phyloP scores from a whole-genome alignment of 495 filamentous ascomycete species.

The Xylaria cubensis region DNA sequence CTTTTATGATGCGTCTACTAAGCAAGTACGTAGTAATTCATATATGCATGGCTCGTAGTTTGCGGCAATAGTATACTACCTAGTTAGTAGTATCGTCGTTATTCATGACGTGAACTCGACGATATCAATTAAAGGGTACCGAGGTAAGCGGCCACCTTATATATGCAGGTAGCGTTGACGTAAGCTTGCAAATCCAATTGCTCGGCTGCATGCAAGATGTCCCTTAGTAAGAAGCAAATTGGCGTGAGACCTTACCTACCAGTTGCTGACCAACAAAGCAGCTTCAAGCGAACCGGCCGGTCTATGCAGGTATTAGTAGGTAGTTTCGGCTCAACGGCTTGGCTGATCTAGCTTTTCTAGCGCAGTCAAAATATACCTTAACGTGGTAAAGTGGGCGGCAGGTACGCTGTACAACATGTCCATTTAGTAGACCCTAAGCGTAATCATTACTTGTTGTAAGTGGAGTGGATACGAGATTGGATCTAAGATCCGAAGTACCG shows the following conservation, averaged over 20 bases:
- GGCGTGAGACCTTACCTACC: background rate
- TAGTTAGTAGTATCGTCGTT: background rate
- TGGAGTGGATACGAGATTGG: background rate
- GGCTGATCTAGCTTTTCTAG: background rate
- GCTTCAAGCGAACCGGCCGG: background rate
- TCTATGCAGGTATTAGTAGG: background rate
- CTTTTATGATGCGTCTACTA: background rate
- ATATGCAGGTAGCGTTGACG: background rate
- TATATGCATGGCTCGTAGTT: background rate
- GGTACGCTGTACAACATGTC: background rate
- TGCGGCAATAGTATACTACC: background rate
- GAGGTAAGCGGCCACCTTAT: background rate
- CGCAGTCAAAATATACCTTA: background rate
- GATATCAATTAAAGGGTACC: too few species aligned
- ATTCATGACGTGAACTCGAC: background rate
- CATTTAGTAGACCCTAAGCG: background rate
- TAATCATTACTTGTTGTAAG: background rate
- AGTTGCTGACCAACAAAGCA: background rate
- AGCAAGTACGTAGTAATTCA: background rate
- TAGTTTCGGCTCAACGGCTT: constrained; percentile 10
- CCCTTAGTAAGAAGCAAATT: constrained; percentile 1
- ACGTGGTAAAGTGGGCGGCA: background rate
- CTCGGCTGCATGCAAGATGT: constrained; percentile 8
- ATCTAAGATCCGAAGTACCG: constrained; percentile 10
- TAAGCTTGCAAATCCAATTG: background rate